Base-by-base conservation (phyloP, 176 grass and related monocot genomes). In the Poa pratensis region DNA sequence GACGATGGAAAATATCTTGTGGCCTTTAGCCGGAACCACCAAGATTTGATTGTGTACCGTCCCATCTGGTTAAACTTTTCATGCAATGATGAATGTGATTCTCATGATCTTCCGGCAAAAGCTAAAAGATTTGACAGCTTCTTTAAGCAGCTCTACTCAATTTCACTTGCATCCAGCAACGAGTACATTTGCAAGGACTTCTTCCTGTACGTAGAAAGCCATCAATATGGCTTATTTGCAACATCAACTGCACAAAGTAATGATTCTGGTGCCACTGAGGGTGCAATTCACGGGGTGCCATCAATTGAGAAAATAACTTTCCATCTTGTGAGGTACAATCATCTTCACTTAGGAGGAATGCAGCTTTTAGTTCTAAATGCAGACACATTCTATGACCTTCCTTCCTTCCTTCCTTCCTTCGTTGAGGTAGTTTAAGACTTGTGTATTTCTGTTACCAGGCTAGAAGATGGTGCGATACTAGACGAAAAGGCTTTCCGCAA, bases 291-390 rank as follows among this genome's bases (percentile, higher is more conserved):
- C 3, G 91, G 93, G 63, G 83, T 98, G 40, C 96, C 96, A 85
- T 98, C 91, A 9, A 86, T 98, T 69, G 96, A 98, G 76, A 98
- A 94, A 84, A 94, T 95, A 76, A 95, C 93, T 73, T 98, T 98
- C 87, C 84, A 98, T 91, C 96, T 95, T 92, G 91, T 97, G 79
- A 95, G 95, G 95, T 97, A 84, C 52, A 75, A 50, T 74, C 45
- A 79, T 80, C 48, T 53, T 85, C 30, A 35, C 30, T 48, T 58
- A 26, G 30, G 7, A 81, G 26, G 62, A 81, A 78, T 78, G 55
- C 37, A 58, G 40, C 71, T 85, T 11, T 35, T 19, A 35, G 9
- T 18, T 81, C 30, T n/a, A 53, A 24, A 24, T 71, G 27, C 37
- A 11, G 70, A 12, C 80, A 58, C 55, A 17, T 82, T 77, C 76